Evolutionary conservation across 805 yeast genomes (phyloP).

Genomic region (Starmera amethionina): DNA sequence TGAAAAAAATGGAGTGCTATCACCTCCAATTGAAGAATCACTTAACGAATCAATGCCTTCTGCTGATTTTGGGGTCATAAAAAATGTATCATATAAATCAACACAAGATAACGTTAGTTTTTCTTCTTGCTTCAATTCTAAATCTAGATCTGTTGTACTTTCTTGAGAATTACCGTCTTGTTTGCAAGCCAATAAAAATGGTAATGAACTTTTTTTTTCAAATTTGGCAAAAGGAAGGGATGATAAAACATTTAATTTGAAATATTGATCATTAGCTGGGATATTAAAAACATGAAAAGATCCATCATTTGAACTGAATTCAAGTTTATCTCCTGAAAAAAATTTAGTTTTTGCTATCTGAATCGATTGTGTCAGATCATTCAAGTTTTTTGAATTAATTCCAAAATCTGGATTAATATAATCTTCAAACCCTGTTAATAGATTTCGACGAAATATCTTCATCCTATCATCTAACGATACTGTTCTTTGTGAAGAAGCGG

Average conservation of each 20-base stretch:
- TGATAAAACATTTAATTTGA: slow-evolving; percentile 14
- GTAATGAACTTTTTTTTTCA: too few species aligned
- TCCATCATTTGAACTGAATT: background rate
- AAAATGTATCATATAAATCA: slow-evolving; percentile 28
- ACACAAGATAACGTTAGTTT: slow-evolving; percentile 31
- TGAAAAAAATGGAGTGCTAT: slow-evolving; percentile 36
- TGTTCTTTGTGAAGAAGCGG: slow-evolving; percentile 36
- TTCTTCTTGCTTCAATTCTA: slow-evolving; percentile 3
- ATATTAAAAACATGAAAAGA: slow-evolving; percentile 1
- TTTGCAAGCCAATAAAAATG: background rate
- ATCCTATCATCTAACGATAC: slow-evolving; percentile 46
- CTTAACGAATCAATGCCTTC: slow-evolving; percentile 23
- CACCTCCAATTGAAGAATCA: slow-evolving; percentile 51
- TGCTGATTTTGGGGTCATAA: slow-evolving; percentile 43
- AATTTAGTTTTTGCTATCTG: background rate
- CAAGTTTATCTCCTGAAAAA: too few species aligned
- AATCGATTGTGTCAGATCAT: slow-evolving; percentile 14
- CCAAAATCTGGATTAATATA: slow-evolving; percentile 19
- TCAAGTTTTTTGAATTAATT: slow-evolving; percentile 8
- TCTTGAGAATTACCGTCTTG: background rate
- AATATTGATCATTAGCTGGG: background rate
- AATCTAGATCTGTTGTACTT: background rate
- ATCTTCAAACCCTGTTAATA: slow-evolving; percentile 50
- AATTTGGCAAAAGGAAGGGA: slow-evolving; percentile 1
- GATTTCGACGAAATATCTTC: slow-evolving; percentile 35